A percentile compares a stretch with the other conserved stretches of the same genome.
Evolutionary conservation across 2,329 filamentous ascomycete genomes (phyloP).

Genomic region (Drechslerella dactyloides): DNA sequence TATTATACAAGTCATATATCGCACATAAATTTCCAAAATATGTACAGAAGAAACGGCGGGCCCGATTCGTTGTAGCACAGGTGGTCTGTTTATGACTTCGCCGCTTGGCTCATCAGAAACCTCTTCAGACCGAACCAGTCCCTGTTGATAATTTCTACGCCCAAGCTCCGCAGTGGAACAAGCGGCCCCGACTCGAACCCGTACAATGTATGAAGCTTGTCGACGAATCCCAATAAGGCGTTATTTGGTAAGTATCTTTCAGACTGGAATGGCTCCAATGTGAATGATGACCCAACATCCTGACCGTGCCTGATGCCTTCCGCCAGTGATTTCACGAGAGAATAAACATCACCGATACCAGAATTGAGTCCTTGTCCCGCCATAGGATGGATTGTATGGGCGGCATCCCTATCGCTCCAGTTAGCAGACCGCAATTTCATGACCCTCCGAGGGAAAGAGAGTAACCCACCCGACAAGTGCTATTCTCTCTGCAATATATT

Average conservation of each 20-base stretch:
- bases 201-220: slow-evolving; percentile 93
- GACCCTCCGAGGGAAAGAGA: too few species aligned
- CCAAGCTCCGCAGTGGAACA: slow-evolving; percentile 69
- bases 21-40: slow-evolving; percentile 14
- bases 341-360: slow-evolving; percentile 85
- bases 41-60: slow-evolving; percentile 9
- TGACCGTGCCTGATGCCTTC: slow-evolving; percentile 81
- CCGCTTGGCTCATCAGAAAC: slow-evolving; percentile 78
- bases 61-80: background rate
- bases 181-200: slow-evolving; percentile 79
- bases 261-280: slow-evolving; percentile 78
- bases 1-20: slow-evolving; percentile 30
- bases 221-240: slow-evolving; percentile 76
- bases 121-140: slow-evolving; percentile 74
- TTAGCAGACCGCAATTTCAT: slow-evolving; percentile 12
- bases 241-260: slow-evolving; percentile 85
- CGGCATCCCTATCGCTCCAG: slow-evolving; percentile 70
- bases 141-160: slow-evolving; percentile 45
- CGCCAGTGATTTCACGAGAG: slow-evolving; percentile 75
- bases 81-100: slow-evolving; percentile 54
- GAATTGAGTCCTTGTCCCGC: slow-evolving; percentile 94
- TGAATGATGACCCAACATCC: slow-evolving; percentile 75
- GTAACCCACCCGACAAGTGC: slow-evolving; percentile 77
- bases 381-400: slow-evolving; percentile 92
- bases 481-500: slow-evolving; percentile 87